Percentiles rank a stretch among this genome's conserved stretches.
These are phyloP conservation scores for Cytospora chrysosperma DNA, from an alignment of 2,329 filamentous ascomycete genomes.

Conservation along the genomic window DNA sequence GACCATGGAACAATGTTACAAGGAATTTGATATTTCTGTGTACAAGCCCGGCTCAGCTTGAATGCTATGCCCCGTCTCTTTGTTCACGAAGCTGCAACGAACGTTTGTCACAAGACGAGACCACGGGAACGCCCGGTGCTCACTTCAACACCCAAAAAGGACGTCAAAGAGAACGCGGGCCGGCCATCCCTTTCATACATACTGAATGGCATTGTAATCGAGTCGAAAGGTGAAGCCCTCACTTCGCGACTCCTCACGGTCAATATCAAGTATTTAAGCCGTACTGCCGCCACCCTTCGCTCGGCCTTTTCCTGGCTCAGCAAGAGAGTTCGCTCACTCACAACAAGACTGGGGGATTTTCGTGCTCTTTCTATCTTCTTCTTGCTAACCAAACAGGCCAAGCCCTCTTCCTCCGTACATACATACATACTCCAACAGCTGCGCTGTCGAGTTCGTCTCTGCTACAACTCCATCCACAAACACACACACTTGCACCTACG, in stretches of 20 bases:
- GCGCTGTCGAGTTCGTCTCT: background rate
- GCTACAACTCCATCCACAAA: background rate
- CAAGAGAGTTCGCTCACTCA: conserved; percentile 7
- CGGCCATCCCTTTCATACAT: background rate
- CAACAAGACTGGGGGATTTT: background rate
- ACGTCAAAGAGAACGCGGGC: background rate
- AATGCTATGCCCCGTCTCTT: background rate
- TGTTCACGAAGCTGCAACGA: background rate
- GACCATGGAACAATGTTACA: no score
- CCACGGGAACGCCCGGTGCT: background rate
- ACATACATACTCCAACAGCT: background rate
- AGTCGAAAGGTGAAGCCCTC: background rate
- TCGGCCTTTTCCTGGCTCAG: background rate
- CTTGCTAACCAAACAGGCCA: background rate
- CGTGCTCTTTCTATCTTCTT: background rate
- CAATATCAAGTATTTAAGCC: background rate
- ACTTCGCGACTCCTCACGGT: no score
- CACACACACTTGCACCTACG: background rate
- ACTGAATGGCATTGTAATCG: background rate
- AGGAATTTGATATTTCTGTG: no score
- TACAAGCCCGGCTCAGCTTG: no score
- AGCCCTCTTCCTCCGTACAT: background rate
- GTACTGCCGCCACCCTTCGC: background rate
- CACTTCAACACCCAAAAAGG: background rate
- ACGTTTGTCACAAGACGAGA: background rate